Base-by-base conservation (phyloP, 768 basidiomycete genomes). In the Leccinum variicolor region DNA sequence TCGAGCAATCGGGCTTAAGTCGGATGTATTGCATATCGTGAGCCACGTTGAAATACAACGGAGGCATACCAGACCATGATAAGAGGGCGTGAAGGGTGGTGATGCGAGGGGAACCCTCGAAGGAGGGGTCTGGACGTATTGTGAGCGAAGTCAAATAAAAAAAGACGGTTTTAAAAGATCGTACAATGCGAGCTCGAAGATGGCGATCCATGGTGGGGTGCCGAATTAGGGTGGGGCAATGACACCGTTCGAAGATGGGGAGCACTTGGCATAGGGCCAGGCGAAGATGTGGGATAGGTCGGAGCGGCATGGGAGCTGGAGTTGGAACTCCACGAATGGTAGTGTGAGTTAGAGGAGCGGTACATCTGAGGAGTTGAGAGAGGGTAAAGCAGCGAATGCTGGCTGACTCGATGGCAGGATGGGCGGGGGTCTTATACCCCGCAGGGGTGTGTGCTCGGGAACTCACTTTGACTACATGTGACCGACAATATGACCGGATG, bases 161-260 rank as follows among this genome's bases (percentile, higher is more conserved):
- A 6, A n/a, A 36, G 21, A n/a, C n/a, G 19, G 6, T 13, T 28
- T 5, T 13, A 7, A 9, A 3, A 25, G 43, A 46, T 21, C 72
- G 5, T 57, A 73, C 72, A 50, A 5, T 53, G 54, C 3, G 68
- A 53, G 15, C 53, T 25, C 19, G 64, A 54, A 19, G 70, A 55
- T n/a, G 58, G 41, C 1, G 70, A 59, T 7, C 57, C 31, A 36
- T 70, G 28, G n/a, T 21, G 29, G 3, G 61, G 59, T 15, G 65
- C 50, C 8, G 72, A 62, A 45, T 72, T 72, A 11, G 71, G 71
- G 52, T 72, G 72, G 10, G 71, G 71, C 17, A 72, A 31, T 14
- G 72, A 67, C 5, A 72, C 70, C 3, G 70, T 64, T 15, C 54
- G 62, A 31, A 70, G 47, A 28, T 65, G 69, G 1, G 72, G 71